Conservation (phyloP, 768 basidiomycete species). For the Neoboletus magnificus region DNA sequence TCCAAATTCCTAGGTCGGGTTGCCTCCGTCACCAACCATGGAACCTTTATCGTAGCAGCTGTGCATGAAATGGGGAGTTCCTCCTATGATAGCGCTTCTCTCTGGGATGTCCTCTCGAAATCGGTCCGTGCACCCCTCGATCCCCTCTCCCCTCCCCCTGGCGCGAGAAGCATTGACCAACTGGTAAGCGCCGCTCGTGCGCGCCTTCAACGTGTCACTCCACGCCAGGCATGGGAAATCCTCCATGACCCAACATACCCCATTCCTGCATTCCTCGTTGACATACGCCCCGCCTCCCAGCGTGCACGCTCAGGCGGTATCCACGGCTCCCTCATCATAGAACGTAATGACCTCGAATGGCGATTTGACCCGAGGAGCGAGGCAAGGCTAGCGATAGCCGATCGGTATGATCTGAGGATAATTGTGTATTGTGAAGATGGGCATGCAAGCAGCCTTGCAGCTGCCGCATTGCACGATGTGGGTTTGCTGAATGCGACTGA, state of each 20-base stretch:
- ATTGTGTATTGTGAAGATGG: conserved; percentile 78
- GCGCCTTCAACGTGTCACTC: conserved; percentile 60
- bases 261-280: conserved; percentile 71
- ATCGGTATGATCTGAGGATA: conserved; percentile 70
- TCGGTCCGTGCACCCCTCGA: conserved; percentile 56
- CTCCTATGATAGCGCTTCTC: conserved; percentile 59
- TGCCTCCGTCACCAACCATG: conserved; percentile 35
- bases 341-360: conserved; percentile 79
- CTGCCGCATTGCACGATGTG: conserved; percentile 61
- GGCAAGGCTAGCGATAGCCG: conserved; percentile 59
- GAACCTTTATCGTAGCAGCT: conserved; percentile 39
- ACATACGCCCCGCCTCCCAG: conserved; percentile 67
- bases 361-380: conserved; percentile 68
- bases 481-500: conserved; percentile 76
- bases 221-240: conserved; percentile 57
- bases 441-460: conserved; percentile 69
- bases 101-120: conserved; percentile 71
- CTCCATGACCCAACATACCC: conserved; percentile 49
- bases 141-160: conserved; percentile 59
- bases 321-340: conserved; percentile 66
- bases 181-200: conserved; percentile 59
- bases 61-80: conserved; percentile 54
- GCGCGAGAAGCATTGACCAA: conserved; percentile 56
- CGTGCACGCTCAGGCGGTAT: conserved; percentile 57
- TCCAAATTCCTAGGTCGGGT: conserved; percentile 72